These are phyloP conservation scores for Amauroascus verrucosus DNA, from an alignment of 2,329 filamentous ascomycete genomes.

Conservation along the genomic window DNA sequence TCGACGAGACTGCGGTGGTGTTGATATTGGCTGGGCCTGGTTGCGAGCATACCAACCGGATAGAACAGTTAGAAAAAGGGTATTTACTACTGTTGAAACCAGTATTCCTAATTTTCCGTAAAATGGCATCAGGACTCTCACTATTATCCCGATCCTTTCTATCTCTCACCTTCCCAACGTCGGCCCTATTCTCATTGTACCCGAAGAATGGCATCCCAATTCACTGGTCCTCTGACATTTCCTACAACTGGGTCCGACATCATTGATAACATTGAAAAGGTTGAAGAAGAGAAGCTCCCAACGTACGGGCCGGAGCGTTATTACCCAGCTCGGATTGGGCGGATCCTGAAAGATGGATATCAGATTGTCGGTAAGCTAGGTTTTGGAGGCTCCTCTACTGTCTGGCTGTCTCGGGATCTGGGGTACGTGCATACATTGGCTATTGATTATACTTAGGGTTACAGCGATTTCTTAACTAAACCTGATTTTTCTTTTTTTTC, in stretches of 20 bases:
- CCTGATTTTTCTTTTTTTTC: background rate
- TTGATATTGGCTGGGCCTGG: no score
- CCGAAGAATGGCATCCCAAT: background rate
- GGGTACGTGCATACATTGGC: background rate
- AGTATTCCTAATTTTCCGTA: no score
- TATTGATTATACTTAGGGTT: no score
- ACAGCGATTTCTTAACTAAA: no score
- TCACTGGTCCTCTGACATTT: conserved; percentile 1
- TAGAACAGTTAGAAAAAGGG: no score
- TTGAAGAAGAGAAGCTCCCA: conserved; percentile 12
- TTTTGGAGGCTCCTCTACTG: conserved; percentile 17
- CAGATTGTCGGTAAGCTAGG: conserved; percentile 18
- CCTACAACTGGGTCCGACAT: background rate
- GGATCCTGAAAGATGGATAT: conserved; percentile 12
- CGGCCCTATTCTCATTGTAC: background rate
- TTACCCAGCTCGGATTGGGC: conserved; percentile 8
- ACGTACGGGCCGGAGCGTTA: conserved; percentile 6
- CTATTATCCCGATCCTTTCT: no score
- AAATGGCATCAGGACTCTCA: no score
- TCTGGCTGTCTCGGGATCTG: conserved; percentile 17
- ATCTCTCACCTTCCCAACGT: no score
- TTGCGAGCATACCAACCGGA: no score
- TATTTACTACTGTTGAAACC: no score
- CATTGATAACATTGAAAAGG: background rate
- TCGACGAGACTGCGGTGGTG: no score